A percentile compares a stretch with the other conserved stretches of the same genome.
These are phyloP conservation scores for Mucuna pruriens DNA, from an alignment of 306 rosid genomes.

Conservation along the genomic window DNA sequence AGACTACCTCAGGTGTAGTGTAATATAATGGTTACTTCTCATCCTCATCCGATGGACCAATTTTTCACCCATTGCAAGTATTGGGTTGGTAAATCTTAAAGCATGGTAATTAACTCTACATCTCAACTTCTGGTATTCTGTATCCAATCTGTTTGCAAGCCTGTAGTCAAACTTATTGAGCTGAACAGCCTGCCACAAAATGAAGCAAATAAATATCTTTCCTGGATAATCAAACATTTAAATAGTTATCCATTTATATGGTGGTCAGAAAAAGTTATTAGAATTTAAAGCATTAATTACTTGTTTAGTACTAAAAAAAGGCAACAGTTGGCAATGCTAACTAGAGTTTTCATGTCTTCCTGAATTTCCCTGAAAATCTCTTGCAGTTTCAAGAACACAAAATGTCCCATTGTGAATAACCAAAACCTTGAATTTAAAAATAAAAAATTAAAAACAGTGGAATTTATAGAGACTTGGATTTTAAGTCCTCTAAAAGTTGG, in stretches of 20 bases:
- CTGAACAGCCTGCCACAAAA: conserved; percentile 83
- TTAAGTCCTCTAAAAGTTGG: background rate
- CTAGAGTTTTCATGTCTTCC: conserved; percentile 13
- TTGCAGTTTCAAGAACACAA: conserved; percentile 18
- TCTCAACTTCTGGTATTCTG: conserved; percentile 92
- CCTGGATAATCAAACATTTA: conserved; percentile 32
- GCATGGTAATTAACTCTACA: conserved; percentile 98
- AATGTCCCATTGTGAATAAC: background rate
- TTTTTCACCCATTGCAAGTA: conserved; percentile 75
- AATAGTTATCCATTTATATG: conserved; percentile 32
- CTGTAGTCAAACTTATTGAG: conserved; percentile 97
- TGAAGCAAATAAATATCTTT: conserved; percentile 46
- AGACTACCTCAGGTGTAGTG: conserved; percentile 89
- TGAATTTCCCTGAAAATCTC: conserved; percentile 25
- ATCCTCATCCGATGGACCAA: conserved; percentile 79
- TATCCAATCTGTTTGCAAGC: conserved; percentile 88
- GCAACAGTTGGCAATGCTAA: background rate
- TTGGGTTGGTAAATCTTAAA: conserved; percentile 74
- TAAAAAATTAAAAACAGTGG: background rate
- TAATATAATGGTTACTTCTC: conserved; percentile 83
- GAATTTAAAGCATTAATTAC: conserved; percentile 20
- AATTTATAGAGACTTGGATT: conserved; percentile 8
- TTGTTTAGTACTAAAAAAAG: conserved; percentile 13
- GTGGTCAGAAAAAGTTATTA: background rate
- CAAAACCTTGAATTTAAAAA: background rate